Percentiles rank a stretch among this genome's conserved stretches.
These are phyloP conservation scores for Tolypocladium tundrense DNA, from an alignment of 2,329 filamentous ascomycete species.

Conservation along the genomic window DNA sequence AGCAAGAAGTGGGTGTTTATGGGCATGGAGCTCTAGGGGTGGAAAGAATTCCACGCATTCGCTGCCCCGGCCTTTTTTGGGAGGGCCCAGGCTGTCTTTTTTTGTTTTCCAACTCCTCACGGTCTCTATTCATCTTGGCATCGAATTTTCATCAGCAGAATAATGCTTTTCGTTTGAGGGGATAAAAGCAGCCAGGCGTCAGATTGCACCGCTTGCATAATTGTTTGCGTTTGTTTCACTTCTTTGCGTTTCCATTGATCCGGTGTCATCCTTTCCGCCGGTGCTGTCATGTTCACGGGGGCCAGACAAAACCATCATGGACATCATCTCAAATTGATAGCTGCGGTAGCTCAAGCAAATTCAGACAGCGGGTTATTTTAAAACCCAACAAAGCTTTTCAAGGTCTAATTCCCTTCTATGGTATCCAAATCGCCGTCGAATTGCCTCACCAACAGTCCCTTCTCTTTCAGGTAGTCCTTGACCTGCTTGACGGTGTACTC, in stretches of 20 bases:
- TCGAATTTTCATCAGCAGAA: not conserved
- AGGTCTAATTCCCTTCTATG: not conserved
- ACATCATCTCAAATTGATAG: not conserved
- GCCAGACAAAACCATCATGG: not conserved
- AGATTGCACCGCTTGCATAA: not conserved
- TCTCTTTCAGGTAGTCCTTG: conserved; percentile 66
- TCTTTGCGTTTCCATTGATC: not conserved
- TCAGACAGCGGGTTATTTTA: not conserved
- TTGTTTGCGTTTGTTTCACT: not conserved
- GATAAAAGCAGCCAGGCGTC: not conserved
- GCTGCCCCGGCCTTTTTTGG: conserved; percentile 5
- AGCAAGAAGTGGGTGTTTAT: conserved; percentile 79
- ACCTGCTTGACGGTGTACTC: conserved; percentile 94
- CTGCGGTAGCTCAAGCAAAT: not conserved
- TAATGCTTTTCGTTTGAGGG: not conserved
- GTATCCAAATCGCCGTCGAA: conserved; percentile 50
- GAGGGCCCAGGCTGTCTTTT: conserved; percentile 1
- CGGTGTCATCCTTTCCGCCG: not conserved
- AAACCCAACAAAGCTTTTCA: not conserved
- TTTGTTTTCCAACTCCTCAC: not conserved
- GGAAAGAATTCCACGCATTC: conserved; percentile 7
- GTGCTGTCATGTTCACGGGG: not conserved
- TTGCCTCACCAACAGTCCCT: conserved; percentile 67
- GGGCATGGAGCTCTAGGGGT: conserved; percentile 67
- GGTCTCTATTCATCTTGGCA: not conserved